Conservation (phyloP, 805 yeast species). For the Kurtzmaniella fragi region DNA sequence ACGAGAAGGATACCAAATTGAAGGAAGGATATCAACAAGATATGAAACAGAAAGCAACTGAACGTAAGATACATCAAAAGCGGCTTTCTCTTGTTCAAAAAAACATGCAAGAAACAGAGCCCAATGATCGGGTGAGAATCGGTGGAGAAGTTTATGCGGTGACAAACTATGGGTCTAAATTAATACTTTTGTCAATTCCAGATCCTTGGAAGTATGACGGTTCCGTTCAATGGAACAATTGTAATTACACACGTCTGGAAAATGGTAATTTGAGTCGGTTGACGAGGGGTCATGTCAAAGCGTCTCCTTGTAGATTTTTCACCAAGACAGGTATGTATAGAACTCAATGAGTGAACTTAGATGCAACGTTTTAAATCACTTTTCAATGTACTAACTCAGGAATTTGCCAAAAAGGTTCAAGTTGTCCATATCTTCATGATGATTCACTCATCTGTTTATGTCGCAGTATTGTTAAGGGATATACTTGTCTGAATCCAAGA, state of each 20-base stretch:
- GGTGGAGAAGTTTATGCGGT: conserved; percentile 42
- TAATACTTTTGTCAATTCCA: conserved; percentile 33
- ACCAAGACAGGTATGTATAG: conserved; percentile 33
- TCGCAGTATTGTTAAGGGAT: conserved; percentile 38
- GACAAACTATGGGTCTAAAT: conserved; percentile 30
- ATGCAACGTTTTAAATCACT: too few species aligned
- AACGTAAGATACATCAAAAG: neutral
- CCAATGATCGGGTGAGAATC: conserved; percentile 41
- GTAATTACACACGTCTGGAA: conserved; percentile 16
- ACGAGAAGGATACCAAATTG: conserved; percentile 14
- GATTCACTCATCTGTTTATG: conserved; percentile 51
- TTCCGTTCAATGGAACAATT: conserved; percentile 27
- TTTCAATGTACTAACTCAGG: conserved; percentile 33
- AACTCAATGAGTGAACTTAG: too few species aligned
- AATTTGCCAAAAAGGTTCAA: conserved; percentile 45
- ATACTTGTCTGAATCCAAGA: conserved; percentile 38
- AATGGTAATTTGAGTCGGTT: conserved; percentile 22
- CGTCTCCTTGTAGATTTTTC: conserved; percentile 29
- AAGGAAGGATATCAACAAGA: conserved; percentile 9
- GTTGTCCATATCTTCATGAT: conserved; percentile 54
- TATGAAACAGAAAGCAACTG: too few species aligned
- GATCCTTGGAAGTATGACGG: conserved; percentile 9
- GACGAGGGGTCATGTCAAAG: conserved; percentile 1
- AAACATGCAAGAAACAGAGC: conserved; percentile 23
- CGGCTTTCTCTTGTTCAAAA: neutral